A percentile compares a stretch with the other conserved stretches of the same genome.
These are phyloP conservation scores for Serendipita indica DNA, from an alignment of 768 basidiomycete species.

Conservation along the genomic window DNA sequence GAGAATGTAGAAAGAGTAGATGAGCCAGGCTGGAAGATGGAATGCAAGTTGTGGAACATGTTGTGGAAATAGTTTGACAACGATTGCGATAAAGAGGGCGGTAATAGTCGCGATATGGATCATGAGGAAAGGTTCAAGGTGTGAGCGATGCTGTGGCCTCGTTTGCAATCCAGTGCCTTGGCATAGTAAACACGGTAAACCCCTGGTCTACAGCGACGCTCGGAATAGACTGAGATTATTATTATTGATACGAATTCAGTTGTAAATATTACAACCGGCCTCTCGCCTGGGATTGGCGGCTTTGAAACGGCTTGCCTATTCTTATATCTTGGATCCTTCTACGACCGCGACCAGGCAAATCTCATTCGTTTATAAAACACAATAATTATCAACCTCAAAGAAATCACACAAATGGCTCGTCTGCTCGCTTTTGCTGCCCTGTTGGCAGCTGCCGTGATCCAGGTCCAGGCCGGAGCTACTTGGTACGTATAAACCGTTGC, in stretches of 20 bases:
- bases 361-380: conserved; percentile 2
- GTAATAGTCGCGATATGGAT: not conserved
- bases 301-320: too few species aligned
- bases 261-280: too few species aligned
- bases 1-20: not conserved
- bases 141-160: too few species aligned
- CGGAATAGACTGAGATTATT: too few species aligned
- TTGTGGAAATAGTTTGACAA: not conserved
- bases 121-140: not conserved
- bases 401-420: not conserved
- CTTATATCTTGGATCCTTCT: not conserved
- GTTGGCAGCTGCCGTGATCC: not conserved
- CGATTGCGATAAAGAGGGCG: not conserved
- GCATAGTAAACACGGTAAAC: too few species aligned
- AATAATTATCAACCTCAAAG: conserved; percentile 1
- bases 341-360: not conserved
- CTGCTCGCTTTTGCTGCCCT: not conserved
- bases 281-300: too few species aligned
- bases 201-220: too few species aligned
- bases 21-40: not conserved
- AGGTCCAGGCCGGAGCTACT: not conserved
- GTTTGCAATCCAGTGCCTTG: too few species aligned
- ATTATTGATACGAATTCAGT: too few species aligned
- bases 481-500: not conserved
- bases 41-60: not conserved